Conservation (phyloP, 1,284 basidiomycete genomes). For the Fomes fomentarius region DNA sequence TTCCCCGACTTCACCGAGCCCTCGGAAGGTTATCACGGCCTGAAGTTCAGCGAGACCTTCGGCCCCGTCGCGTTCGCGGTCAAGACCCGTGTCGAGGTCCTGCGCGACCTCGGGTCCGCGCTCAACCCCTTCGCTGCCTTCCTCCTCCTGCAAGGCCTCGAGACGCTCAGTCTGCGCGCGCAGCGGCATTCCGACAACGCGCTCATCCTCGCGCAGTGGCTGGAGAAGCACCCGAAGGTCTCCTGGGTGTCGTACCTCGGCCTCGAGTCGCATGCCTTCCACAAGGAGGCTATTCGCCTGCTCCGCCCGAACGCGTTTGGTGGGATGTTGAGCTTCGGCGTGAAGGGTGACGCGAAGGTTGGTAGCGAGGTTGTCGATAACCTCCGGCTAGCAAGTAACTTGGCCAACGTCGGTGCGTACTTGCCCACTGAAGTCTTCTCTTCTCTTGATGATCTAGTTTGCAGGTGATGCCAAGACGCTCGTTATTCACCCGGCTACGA, state of each 20-base stretch:
- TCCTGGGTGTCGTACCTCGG: slow-evolving; percentile 87
- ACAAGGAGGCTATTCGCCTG: slow-evolving; percentile 62
- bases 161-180: slow-evolving; percentile 82
- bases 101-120: slow-evolving; percentile 79
- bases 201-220: slow-evolving; percentile 72
- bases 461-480: slow-evolving; percentile 76
- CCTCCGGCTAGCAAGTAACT: slow-evolving; percentile 74
- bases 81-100: slow-evolving; percentile 73
- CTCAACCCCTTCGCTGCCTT: slow-evolving; percentile 86
- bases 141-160: slow-evolving; percentile 84
- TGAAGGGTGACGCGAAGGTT: slow-evolving; percentile 57
- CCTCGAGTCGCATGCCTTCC: slow-evolving; percentile 64
- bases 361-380: slow-evolving; percentile 77
- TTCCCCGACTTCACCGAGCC: slow-evolving; percentile 87
- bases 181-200: slow-evolving; percentile 81
- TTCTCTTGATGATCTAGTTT: not conserved
- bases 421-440: too few relatives aligned
- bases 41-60: slow-evolving; percentile 76
- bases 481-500: slow-evolving; percentile 82
- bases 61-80: slow-evolving; percentile 74
- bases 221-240: slow-evolving; percentile 73
- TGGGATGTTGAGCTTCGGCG: slow-evolving; percentile 83
- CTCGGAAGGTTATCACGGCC: slow-evolving; percentile 84
- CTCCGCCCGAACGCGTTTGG: slow-evolving; percentile 68
- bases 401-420: slow-evolving; percentile 71